These are phyloP conservation scores for Chenopodium berlandieri DNA, from an alignment of 148 eudicot species.

Conservation along the genomic window DNA sequence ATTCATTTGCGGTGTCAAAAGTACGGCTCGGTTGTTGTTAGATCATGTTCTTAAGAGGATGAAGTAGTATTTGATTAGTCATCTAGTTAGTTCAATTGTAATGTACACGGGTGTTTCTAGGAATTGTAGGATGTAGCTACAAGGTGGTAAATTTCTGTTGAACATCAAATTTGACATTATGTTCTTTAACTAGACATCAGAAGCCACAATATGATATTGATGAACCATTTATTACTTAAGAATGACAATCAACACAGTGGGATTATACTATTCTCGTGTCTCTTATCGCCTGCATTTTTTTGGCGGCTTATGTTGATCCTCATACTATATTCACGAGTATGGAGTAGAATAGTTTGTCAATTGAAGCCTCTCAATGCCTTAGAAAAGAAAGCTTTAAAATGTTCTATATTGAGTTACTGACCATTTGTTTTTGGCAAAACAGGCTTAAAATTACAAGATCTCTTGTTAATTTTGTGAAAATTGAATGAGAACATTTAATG, in stretches of 20 bases:
- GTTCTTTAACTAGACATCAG: not conserved
- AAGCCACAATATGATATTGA: not conserved
- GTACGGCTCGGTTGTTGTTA: too few species aligned
- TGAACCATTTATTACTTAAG: not conserved
- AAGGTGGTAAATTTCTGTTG: not conserved
- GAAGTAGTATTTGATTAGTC: too few species aligned
- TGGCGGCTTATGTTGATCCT: not conserved
- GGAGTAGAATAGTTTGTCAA: too few species aligned
- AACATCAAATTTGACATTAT: not conserved
- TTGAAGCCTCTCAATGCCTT: not conserved
- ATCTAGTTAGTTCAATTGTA: too few species aligned
- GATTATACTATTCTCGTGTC: not conserved
- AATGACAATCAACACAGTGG: not conserved
- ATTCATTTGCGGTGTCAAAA: too few species aligned
- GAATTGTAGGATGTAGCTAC: not conserved
- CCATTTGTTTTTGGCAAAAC: not conserved
- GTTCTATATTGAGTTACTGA: too few species aligned
- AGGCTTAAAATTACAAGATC: not conserved
- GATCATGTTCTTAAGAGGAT: too few species aligned
- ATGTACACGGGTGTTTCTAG: too few species aligned
- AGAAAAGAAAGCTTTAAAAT: not conserved
- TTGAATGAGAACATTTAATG: not conserved
- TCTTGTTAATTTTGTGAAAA: too few species aligned
- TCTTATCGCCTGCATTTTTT: not conserved
- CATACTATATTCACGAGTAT: too few species aligned